Percentiles rank a stretch among this genome's conserved stretches.
Conservation (phyloP, 2,329 filamentous ascomycete genomes). For the Pyrenophora tritici-repentis region DNA sequence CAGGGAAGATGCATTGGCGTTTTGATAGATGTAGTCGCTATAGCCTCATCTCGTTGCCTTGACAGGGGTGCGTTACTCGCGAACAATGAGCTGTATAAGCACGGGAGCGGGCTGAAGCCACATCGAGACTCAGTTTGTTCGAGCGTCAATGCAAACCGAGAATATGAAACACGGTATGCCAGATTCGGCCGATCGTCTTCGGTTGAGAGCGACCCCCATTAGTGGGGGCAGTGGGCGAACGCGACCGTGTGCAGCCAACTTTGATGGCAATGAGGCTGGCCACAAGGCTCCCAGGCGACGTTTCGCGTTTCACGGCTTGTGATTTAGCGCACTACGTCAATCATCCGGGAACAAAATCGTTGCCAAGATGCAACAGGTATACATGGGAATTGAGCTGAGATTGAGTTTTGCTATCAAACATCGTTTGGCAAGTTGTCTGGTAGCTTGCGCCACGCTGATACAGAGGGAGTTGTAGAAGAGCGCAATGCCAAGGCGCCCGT, state of each 20-base stretch:
- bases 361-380: background rate
- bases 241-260: constrained; percentile 5
- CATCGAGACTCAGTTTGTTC: constrained; percentile 13
- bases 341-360: background rate
- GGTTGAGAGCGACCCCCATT: background rate
- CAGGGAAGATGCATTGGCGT: background rate
- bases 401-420: background rate
- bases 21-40: constrained; percentile 1
- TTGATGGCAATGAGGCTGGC: constrained; percentile 5
- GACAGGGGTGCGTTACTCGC: constrained; percentile 5
- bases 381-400: background rate
- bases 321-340: too few relatives aligned
- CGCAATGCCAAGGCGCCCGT: too few relatives aligned
- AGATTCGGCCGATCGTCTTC: constrained; percentile 6
- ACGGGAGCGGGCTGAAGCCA: constrained; percentile 3
- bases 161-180: constrained; percentile 10
- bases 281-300: background rate
- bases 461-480: too few relatives aligned
- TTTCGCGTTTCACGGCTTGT: too few relatives aligned
- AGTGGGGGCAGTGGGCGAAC: constrained; percentile 11
- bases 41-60: constrained; percentile 1
- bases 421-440: background rate
- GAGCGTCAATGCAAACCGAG: constrained; percentile 7
- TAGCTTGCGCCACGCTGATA: background rate
- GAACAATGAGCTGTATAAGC: background rate